Evolutionary conservation across 2,329 filamentous ascomycete genomes (phyloP), one percentile per base, ranked within the genome.

Genomic region (Chrysosporium keratinophilum): DNA sequence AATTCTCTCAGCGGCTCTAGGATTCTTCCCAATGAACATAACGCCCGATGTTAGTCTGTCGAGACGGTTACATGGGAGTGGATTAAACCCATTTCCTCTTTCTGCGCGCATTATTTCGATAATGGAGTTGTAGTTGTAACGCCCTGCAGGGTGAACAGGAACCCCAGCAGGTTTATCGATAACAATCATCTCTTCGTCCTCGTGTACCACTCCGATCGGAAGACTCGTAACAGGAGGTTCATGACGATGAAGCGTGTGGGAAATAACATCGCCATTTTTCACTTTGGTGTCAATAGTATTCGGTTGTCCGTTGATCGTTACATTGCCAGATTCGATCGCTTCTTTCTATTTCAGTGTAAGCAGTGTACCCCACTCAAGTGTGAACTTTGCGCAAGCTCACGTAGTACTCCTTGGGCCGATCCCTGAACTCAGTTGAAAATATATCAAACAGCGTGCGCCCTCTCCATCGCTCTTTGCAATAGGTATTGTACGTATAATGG

Each of bases 141-240:
- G 83, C 5, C 93, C 93, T 0, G 93, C 91, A 5, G 93, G 88
- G 68, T 98, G 93, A 0, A 98, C 93, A 0, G 93, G 93, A 40
- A 98, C 84, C 5, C 93, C 93, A 0, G 91, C 85, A 0, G 93
- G 93, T 70, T 98, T 98, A 73, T 96, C 89, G 67, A 98, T 95
- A 57, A 97, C 90, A 56, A 98, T 85, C 75, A 98, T 84, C 60
- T 90, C 85, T 44, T 94, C 81, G 62, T 95, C 88, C 69, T 98
- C 93, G 69, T 95, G 86, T 39, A 98, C 82, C 44, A 96, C 79
- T 14, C 80, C 81, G 48, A 98, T 84, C 0, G 87, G 81, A 41
- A 87, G 80, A 14, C 82, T 83, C 1, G 88, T 90, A 33, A 96
- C 88, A 0, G 93, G 93, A 1, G 93, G 93, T 70, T 98, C 93